phyloP scores from a whole-genome alignment of 306 rosid species.

The Parietaria judaica region DNA sequence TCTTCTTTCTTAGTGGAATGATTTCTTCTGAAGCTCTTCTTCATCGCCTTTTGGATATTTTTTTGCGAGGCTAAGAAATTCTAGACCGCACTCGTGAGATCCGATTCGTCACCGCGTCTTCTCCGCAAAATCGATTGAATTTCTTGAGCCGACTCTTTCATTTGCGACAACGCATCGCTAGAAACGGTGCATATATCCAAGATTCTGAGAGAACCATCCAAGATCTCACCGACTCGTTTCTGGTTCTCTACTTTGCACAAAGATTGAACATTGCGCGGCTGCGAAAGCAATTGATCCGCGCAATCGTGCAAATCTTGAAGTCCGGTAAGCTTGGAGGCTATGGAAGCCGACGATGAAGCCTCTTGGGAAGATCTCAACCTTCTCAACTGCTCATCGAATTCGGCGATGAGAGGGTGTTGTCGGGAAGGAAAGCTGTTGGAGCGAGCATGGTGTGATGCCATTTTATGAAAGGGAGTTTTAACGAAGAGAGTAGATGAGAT shows the following conservation, averaged over 20 bases:
- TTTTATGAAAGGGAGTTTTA: background rate
- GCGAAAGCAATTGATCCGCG: conserved; percentile 26
- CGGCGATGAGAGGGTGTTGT: conserved; percentile 31
- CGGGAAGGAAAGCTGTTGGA: conserved; percentile 39
- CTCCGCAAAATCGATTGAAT: conserved; percentile 26
- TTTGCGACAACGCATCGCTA: conserved; percentile 21
- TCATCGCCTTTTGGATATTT: background rate
- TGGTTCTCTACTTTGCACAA: conserved; percentile 17
- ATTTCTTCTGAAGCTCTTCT: background rate
- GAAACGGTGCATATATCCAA: conserved; percentile 21
- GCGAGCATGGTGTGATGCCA: conserved; percentile 27
- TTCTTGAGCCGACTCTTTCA: conserved; percentile 14
- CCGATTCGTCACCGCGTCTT: conserved; percentile 4
- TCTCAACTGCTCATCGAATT: conserved; percentile 30
- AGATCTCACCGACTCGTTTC: conserved; percentile 22
- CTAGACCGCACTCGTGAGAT: conserved; percentile 14
- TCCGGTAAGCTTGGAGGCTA: conserved; percentile 21
- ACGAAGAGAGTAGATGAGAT: background rate
- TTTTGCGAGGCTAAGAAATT: conserved; percentile 21
- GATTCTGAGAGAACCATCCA: conserved; percentile 31
- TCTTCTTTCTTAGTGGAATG: background rate
- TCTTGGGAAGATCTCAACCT: conserved; percentile 19
- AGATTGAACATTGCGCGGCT: conserved; percentile 30
- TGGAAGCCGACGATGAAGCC: conserved; percentile 14
- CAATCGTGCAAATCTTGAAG: conserved; percentile 34